Percentiles rank a stretch among this genome's conserved stretches.
Conservation (phyloP, 2,329 filamentous ascomycete genomes). For the Colletotrichum sp. region DNA sequence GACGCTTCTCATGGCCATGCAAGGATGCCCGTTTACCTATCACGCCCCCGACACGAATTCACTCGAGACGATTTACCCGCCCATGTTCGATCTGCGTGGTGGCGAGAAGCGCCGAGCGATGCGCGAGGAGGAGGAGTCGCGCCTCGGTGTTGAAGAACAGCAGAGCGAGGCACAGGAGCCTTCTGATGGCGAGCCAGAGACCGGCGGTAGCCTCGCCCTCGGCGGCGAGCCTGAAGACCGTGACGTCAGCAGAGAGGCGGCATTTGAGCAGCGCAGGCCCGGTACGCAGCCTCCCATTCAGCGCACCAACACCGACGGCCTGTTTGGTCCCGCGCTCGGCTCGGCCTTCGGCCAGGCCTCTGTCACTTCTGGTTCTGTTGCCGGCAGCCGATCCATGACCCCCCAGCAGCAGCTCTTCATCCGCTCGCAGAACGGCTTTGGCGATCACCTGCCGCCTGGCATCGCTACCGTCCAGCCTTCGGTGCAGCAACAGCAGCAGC, state of each 20-base stretch:
- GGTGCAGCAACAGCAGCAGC: slow-evolving; percentile 64
- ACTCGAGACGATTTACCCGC: slow-evolving; percentile 52
- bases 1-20: slow-evolving; percentile 41
- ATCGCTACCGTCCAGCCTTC: slow-evolving; percentile 57
- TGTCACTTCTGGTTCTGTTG: slow-evolving; percentile 60
- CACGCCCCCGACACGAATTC: slow-evolving; percentile 21
- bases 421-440: slow-evolving; percentile 64
- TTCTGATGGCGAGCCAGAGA: slow-evolving; percentile 78
- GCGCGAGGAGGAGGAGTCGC: slow-evolving; percentile 72
- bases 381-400: slow-evolving; percentile 74
- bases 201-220: slow-evolving; percentile 82
- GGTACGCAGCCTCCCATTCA: slow-evolving; percentile 81
- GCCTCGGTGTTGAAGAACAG: slow-evolving; percentile 53
- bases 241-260: slow-evolving; percentile 57
- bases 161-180: slow-evolving; percentile 47
- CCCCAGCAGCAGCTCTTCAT: slow-evolving; percentile 79
- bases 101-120: slow-evolving; percentile 81
- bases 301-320: slow-evolving; percentile 57
- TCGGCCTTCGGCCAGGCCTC: slow-evolving; percentile 53
- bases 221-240: slow-evolving; percentile 92
- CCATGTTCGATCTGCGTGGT: slow-evolving; percentile 82
- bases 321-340: slow-evolving; percentile 58
- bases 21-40: slow-evolving; percentile 37
- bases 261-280: slow-evolving; percentile 64
- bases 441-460: slow-evolving; percentile 65